phyloP scores from a whole-genome alignment of 1,284 basidiomycete genomes.

The Moesziomyces sp. region DNA sequence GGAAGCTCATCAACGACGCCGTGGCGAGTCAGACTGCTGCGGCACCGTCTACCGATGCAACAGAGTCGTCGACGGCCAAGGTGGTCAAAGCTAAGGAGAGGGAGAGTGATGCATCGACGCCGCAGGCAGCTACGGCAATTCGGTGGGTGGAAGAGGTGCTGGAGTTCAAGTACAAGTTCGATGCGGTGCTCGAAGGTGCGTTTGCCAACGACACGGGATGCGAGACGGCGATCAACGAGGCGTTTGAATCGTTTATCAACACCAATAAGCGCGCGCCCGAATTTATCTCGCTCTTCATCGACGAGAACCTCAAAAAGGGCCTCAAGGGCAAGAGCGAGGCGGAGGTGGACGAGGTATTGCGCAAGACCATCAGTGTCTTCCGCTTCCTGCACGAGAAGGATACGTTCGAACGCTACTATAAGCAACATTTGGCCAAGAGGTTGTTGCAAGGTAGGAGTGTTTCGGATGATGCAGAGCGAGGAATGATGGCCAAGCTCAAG shows the following conservation, averaged over 20 bases:
- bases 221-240: conserved; percentile 90
- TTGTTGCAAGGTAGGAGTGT: conserved; percentile 86
- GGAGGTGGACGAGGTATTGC: conserved; percentile 87
- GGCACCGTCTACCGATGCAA: conserved; percentile 17
- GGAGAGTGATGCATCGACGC: conserved; percentile 38
- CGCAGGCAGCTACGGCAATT: conserved; percentile 73
- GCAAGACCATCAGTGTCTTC: conserved; percentile 96
- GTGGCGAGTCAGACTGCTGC: conserved; percentile 48
- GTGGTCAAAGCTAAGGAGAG: conserved; percentile 4
- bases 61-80: conserved; percentile 2
- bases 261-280: conserved; percentile 87
- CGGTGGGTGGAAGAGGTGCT: conserved; percentile 96
- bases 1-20: conserved; percentile 81
- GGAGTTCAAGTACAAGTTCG: conserved; percentile 90
- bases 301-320: conserved; percentile 95
- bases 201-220: conserved; percentile 80
- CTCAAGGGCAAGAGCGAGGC: conserved; percentile 94
- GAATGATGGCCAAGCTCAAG: conserved; percentile 98
- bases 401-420: conserved; percentile 98
- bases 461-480: conserved; percentile 96
- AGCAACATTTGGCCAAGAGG: conserved; percentile 91
- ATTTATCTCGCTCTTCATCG: conserved; percentile 95
- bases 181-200: conserved; percentile 77
- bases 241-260: conserved; percentile 93
- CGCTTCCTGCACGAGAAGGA: conserved; percentile 95